Evolutionary conservation across 352 stramenopile species (phyloP).

Genomic region (Pythium volutum): DNA sequence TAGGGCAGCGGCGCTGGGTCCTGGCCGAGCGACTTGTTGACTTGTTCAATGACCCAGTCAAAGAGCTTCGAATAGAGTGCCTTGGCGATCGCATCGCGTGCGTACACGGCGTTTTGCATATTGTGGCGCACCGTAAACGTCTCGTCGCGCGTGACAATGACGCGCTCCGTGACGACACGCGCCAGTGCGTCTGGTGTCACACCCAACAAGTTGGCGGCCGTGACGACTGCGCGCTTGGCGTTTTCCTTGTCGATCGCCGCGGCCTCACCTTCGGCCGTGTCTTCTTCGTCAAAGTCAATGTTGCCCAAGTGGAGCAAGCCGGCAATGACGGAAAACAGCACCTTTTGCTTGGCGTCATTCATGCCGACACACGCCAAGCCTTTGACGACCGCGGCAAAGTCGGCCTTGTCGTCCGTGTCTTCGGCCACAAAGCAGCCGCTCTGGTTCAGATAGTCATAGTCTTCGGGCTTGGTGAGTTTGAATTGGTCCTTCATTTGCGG

Average conservation of each 20-base stretch:
- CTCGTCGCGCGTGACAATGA: slow-evolving; percentile 83
- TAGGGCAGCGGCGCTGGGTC: slow-evolving; percentile 76
- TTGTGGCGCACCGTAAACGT: slow-evolving; percentile 83
- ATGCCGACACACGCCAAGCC: slow-evolving; percentile 81
- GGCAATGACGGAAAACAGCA: slow-evolving; percentile 91
- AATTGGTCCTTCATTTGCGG: slow-evolving; percentile 50
- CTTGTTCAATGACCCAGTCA: slow-evolving; percentile 90
- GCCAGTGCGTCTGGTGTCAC: slow-evolving; percentile 58
- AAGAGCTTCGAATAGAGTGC: slow-evolving; percentile 92
- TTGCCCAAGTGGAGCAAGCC: slow-evolving; percentile 96
- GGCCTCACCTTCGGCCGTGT: slow-evolving; percentile 76
- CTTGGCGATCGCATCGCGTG: slow-evolving; percentile 92
- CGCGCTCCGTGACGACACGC: slow-evolving; percentile 83
- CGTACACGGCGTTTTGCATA: slow-evolving; percentile 82
- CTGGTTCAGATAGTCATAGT: slow-evolving; percentile 95
- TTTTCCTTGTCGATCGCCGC: slow-evolving; percentile 69
- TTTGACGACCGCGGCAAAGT: slow-evolving; percentile 68
- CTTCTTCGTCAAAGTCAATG: slow-evolving; percentile 92
- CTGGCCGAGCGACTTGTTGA: slow-evolving; percentile 87
- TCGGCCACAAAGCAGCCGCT: slow-evolving; percentile 91
- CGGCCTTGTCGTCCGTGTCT: slow-evolving; percentile 89
- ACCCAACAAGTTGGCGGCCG: slow-evolving; percentile 62
- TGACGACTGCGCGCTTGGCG: slow-evolving; percentile 54
- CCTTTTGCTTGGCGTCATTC: slow-evolving; percentile 54
- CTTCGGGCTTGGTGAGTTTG: slow-evolving; percentile 67